A percentile compares a stretch with the other conserved stretches of the same genome.
Evolutionary conservation across 2,329 filamentous ascomycete species (phyloP).

Genomic region (Fusarium scirpi): DNA sequence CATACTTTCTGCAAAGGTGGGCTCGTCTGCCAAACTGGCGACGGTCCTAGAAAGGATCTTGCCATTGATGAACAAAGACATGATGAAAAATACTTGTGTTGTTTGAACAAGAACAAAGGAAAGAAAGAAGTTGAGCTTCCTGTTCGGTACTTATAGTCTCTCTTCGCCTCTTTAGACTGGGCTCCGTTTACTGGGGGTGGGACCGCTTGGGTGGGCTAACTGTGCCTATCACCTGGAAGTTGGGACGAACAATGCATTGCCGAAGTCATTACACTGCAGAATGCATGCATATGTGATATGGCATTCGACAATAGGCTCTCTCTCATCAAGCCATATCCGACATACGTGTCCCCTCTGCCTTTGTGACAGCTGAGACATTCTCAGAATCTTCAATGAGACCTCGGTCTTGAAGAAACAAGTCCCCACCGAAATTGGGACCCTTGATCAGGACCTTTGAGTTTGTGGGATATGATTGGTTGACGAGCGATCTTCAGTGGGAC

Average conservation of each 20-base stretch:
- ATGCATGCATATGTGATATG: conserved; percentile 18
- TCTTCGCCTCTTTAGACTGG: background rate
- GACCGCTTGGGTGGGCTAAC: conserved; percentile 30
- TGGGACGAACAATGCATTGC: conserved; percentile 14
- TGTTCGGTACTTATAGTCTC: conserved; percentile 30
- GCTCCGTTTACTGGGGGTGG: background rate
- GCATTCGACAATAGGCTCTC: background rate
- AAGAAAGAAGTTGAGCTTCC: background rate
- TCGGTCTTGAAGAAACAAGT: conserved; percentile 10
- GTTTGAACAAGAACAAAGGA: background rate
- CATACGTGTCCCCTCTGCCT: background rate
- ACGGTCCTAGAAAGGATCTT: conserved; percentile 45
- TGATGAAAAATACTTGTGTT: background rate
- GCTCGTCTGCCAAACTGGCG: conserved; percentile 42
- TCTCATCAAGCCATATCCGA: background rate
- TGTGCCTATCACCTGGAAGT: conserved; percentile 32
- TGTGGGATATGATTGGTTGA: background rate
- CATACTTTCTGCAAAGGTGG: conserved; percentile 51
- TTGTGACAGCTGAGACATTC: background rate
- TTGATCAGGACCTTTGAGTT: conserved; percentile 4
- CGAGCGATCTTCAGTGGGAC: background rate
- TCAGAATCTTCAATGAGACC: conserved; percentile 4
- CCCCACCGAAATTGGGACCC: conserved; percentile 24
- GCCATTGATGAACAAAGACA: conserved; percentile 48
- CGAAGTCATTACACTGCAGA: background rate